Evolutionary conservation across 1,284 basidiomycete species (phyloP).

Genomic region (Leccinum subfulvum): DNA sequence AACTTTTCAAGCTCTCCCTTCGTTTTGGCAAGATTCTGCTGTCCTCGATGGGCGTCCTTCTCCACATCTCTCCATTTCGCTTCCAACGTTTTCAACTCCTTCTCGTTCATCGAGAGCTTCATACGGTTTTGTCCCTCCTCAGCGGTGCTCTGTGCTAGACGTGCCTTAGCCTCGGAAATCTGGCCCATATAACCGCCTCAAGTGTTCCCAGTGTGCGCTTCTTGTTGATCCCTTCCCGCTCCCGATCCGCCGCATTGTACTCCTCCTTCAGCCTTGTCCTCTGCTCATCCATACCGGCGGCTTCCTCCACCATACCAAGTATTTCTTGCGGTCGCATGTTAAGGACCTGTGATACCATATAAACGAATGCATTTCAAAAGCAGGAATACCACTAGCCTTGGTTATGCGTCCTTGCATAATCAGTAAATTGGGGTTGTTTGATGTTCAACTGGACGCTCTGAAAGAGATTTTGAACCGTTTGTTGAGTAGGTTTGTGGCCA

Average conservation of each 20-base stretch:
- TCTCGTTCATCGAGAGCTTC: conserved; percentile 77
- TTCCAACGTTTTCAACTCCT: conserved; percentile 80
- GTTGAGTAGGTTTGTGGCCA: conserved; percentile 92
- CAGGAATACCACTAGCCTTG: conserved; percentile 50
- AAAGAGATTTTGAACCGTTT: conserved; percentile 89
- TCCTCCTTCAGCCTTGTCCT: conserved; percentile 50
- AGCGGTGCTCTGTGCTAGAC: conserved; percentile 73
- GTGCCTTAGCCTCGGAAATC: conserved; percentile 83
- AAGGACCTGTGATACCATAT: conserved; percentile 54
- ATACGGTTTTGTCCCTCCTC: conserved; percentile 86
- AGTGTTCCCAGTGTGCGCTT: conserved; percentile 58
- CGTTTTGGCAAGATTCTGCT: conserved; percentile 66
- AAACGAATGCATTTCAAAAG: not conserved
- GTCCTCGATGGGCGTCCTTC: conserved; percentile 77
- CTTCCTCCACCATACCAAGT: conserved; percentile 98
- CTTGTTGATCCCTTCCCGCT: conserved; percentile 56
- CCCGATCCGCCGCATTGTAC: conserved; percentile 51
- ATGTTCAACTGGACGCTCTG: conserved; percentile 99
- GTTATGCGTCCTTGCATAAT: conserved; percentile 99
- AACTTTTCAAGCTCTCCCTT: conserved; percentile 62
- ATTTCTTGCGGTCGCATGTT: conserved; percentile 99
- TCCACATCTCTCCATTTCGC: conserved; percentile 83
- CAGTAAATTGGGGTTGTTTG: conserved; percentile 95
- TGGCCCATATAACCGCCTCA: conserved; percentile 96
- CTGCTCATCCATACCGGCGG: conserved; percentile 77